These are phyloP conservation scores for Euphorbia schlechtendalii DNA, from an alignment of 441 rosid species.

Conservation along the genomic window DNA sequence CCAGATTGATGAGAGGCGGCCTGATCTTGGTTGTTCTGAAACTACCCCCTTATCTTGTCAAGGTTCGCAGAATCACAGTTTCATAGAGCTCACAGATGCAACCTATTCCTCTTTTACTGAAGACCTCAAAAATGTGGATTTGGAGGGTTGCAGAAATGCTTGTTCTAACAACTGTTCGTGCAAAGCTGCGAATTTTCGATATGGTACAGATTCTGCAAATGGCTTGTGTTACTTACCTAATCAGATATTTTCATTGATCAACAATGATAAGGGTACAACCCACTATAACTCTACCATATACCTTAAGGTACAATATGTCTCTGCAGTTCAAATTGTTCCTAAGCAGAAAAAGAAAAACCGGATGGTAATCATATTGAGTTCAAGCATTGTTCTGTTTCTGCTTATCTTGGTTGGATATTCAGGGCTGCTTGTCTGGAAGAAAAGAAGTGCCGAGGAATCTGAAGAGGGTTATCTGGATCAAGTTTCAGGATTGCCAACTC, in stretches of 20 bases:
- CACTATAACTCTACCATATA: too few species aligned
- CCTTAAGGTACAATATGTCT: neutral
- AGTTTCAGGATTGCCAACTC: too few species aligned
- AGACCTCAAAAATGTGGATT: neutral
- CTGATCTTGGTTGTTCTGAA: too few species aligned
- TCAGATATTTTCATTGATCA: too few species aligned
- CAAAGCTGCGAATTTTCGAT: conserved; percentile 17
- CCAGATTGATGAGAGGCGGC: too few species aligned
- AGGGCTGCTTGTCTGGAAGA: neutral
- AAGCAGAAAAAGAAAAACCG: neutral
- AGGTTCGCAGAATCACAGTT: too few species aligned
- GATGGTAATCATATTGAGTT: too few species aligned
- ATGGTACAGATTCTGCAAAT: neutral
- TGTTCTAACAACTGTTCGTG: conserved; percentile 12
- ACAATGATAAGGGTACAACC: too few species aligned
- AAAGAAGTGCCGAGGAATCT: neutral
- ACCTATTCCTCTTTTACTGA: neutral
- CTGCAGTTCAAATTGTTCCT: neutral
- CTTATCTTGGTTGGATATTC: neutral
- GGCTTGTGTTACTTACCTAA: conserved; percentile 7
- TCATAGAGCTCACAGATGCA: neutral
- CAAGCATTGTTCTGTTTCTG: neutral
- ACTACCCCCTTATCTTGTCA: conserved; percentile 8
- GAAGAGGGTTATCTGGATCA: conserved; percentile 11
- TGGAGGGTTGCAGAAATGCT: too few species aligned